These are phyloP conservation scores for Cutaneotrichosporon dermatis DNA, from an alignment of 1,284 basidiomycete species.

Conservation along the genomic window DNA sequence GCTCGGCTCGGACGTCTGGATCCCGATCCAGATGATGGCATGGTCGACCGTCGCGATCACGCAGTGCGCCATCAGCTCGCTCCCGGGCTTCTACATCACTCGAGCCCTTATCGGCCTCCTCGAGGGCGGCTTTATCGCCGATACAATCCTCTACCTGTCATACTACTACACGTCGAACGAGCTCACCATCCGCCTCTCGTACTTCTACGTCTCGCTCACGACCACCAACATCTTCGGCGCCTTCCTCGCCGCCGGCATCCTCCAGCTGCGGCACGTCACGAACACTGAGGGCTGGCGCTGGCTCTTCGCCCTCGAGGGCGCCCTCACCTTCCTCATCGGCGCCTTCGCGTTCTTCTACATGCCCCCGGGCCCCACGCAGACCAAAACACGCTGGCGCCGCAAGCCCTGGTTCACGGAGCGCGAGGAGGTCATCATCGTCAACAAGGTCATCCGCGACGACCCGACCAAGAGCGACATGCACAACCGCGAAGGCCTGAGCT, in stretches of 20 bases:
- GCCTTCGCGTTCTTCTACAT: slow-evolving; percentile 40
- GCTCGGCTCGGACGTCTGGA: slow-evolving; percentile 47
- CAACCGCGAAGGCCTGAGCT: slow-evolving; percentile 48
- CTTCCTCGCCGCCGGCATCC: slow-evolving; percentile 41
- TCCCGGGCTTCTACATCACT: slow-evolving; percentile 36
- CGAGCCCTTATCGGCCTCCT: slow-evolving; percentile 38
- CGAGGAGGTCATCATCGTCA: slow-evolving; percentile 51
- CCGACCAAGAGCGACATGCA: slow-evolving; percentile 49
- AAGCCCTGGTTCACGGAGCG: slow-evolving; percentile 50
- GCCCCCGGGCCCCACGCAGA: slow-evolving; percentile 44
- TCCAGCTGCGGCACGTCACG: slow-evolving; percentile 36
- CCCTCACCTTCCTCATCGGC: slow-evolving; percentile 42
- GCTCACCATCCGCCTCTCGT: slow-evolving; percentile 41
- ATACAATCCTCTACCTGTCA: slow-evolving; percentile 46
- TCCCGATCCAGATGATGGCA: slow-evolving; percentile 44
- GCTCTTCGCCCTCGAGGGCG: slow-evolving; percentile 39
- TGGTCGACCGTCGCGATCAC: slow-evolving; percentile 42
- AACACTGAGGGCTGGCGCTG: slow-evolving; percentile 42
- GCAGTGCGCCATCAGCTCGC: slow-evolving; percentile 32
- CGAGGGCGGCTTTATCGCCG: slow-evolving; percentile 49
- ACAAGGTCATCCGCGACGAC: slow-evolving; percentile 51
- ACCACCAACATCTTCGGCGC: slow-evolving; percentile 34
- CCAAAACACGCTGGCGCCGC: slow-evolving; percentile 23
- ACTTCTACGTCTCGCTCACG: slow-evolving; percentile 43
- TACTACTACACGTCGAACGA: slow-evolving; percentile 42